Evolutionary conservation across 148 eudicot species (phyloP).

Genomic region (Polygonum maritimum): DNA sequence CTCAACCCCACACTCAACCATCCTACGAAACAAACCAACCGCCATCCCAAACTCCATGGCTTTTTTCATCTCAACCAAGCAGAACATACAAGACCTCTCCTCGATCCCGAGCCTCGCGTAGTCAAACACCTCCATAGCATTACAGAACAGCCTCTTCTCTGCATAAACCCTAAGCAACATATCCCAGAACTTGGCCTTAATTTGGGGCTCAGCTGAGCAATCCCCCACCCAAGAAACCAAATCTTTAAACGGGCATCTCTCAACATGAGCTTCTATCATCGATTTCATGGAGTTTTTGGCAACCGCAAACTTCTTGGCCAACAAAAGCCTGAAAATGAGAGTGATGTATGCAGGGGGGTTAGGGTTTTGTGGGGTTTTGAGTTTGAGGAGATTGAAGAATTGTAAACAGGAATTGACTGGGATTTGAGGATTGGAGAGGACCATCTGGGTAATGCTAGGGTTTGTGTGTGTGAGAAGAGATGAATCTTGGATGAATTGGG

Average conservation of each 20-base stretch:
- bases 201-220: slow-evolving; percentile 19
- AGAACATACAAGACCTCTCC: slow-evolving; percentile 81
- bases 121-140: slow-evolving; percentile 67
- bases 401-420: slow-evolving; percentile 40
- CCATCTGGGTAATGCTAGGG: slow-evolving; percentile 38
- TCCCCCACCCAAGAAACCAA: slow-evolving; percentile 32
- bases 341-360: slow-evolving; percentile 37
- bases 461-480: slow-evolving; percentile 30
- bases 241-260: slow-evolving; percentile 29
- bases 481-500: slow-evolving; percentile 24
- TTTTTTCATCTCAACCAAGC: slow-evolving; percentile 53
- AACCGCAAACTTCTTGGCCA: slow-evolving; percentile 30
- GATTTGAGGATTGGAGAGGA: slow-evolving; percentile 48
- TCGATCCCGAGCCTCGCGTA: slow-evolving; percentile 46
- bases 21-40: slow-evolving; percentile 38
- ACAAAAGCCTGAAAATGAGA: slow-evolving; percentile 45
- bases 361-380: slow-evolving; percentile 26
- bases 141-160: slow-evolving; percentile 43
- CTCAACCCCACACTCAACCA: slow-evolving; percentile 52
- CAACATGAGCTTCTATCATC: slow-evolving; percentile 29
- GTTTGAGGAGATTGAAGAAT: slow-evolving; percentile 41
- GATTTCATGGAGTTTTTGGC: slow-evolving; percentile 42
- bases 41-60: slow-evolving; percentile 28
- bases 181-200: slow-evolving; percentile 42
- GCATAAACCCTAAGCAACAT: slow-evolving; percentile 68